These are phyloP conservation scores for Alternaria novae-zelandiae DNA, from an alignment of 2,329 filamentous ascomycete genomes.

Conservation along the genomic window DNA sequence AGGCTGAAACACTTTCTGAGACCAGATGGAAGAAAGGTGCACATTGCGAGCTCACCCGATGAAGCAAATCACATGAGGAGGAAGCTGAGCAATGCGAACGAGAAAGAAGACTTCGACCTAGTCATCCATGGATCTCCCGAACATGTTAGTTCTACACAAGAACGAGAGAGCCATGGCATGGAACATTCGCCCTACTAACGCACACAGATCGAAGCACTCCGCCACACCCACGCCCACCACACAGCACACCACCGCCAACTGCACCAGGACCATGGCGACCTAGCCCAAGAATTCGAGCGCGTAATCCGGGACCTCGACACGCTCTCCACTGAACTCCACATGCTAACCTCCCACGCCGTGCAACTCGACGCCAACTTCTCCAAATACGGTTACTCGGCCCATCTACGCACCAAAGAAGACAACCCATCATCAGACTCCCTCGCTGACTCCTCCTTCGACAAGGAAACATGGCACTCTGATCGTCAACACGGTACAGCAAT, in stretches of 20 bases:
- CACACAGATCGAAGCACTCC: conserved; percentile 54
- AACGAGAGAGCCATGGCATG: background rate
- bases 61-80: conserved; percentile 58
- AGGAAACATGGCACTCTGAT: conserved; percentile 45
- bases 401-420: conserved; percentile 54
- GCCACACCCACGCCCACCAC: conserved; percentile 61
- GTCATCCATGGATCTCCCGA: conserved; percentile 65
- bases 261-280: conserved; percentile 56
- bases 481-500: conserved; percentile 54
- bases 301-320: conserved; percentile 61
- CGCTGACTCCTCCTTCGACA: conserved; percentile 38
- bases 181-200: background rate
- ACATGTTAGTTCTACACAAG: conserved; percentile 41
- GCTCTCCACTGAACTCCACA: conserved; percentile 61
- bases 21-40: conserved; percentile 62
- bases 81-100: conserved; percentile 48
- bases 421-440: conserved; percentile 5
- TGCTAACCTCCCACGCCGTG: conserved; percentile 61
- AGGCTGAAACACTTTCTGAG: conserved; percentile 61
- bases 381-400: conserved; percentile 68
- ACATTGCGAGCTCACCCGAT: conserved; percentile 63
- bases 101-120: conserved; percentile 59
- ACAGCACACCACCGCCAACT: conserved; percentile 56
- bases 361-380: conserved; percentile 66
- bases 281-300: conserved; percentile 64